Evolutionary conservation across 108 stramenopile species (phyloP).

Genomic region (Skeletonema tropicum): DNA sequence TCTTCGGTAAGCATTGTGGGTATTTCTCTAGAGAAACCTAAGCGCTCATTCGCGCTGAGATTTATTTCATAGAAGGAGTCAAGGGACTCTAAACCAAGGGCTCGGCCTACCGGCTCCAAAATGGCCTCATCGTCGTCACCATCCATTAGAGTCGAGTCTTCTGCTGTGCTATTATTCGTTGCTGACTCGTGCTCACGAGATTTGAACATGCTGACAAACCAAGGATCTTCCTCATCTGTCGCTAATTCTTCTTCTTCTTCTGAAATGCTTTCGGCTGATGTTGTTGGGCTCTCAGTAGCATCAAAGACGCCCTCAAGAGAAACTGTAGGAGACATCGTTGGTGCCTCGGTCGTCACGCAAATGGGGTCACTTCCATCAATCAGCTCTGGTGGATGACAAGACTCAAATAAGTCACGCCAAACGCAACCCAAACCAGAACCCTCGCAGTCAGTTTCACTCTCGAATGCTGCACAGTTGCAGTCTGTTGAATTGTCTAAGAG

Average conservation of each 20-base stretch:
- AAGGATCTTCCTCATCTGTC: slow-evolving; percentile 21
- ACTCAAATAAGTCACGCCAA: slow-evolving; percentile 29
- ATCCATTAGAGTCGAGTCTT: slow-evolving; percentile 17
- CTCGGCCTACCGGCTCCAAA: slow-evolving; percentile 3
- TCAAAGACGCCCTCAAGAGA: slow-evolving; percentile 36
- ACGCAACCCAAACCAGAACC: slow-evolving; percentile 42
- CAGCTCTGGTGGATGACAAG: slow-evolving; percentile 61
- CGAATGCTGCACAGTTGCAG: slow-evolving; percentile 58
- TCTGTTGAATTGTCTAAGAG: slow-evolving; percentile 50
- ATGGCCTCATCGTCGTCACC: slow-evolving; percentile 42
- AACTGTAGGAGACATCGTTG: slow-evolving; percentile 57
- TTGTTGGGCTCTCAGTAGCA: slow-evolving; percentile 50
- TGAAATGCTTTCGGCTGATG: slow-evolving; percentile 3
- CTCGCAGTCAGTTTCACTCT: slow-evolving; percentile 54
- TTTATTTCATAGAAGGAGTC: slow-evolving; percentile 41
- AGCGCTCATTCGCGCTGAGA: slow-evolving; percentile 19
- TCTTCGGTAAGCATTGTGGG: neutral
- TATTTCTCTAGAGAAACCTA: slow-evolving; percentile 6
- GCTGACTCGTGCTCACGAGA: slow-evolving; percentile 42
- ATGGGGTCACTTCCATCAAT: slow-evolving; percentile 65
- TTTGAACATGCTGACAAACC: slow-evolving; percentile 57
- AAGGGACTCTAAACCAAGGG: slow-evolving; percentile 21
- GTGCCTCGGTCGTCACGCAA: slow-evolving; percentile 52
- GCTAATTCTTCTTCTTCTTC: neutral
- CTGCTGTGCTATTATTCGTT: slow-evolving; percentile 15